These are phyloP conservation scores for Crataegus laevigata DNA, from an alignment of 306 rosid species.

Conservation along the genomic window DNA sequence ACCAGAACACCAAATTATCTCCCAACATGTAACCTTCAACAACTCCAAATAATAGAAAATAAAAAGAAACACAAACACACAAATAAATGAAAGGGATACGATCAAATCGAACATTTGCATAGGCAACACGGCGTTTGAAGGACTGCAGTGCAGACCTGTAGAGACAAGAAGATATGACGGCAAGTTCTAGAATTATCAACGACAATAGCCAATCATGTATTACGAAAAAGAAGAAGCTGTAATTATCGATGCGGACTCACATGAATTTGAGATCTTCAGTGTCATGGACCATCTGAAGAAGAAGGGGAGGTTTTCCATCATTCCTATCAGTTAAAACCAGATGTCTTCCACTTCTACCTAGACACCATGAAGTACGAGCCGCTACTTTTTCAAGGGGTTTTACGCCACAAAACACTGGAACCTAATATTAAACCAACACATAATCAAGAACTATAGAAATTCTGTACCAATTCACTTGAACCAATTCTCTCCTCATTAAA, in stretches of 20 bases:
- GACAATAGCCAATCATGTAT: not conserved
- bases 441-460: constrained; percentile 4
- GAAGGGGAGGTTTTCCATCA: constrained; percentile 72
- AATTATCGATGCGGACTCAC: constrained; percentile 28
- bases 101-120: constrained; percentile 65
- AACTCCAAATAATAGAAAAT: not conserved
- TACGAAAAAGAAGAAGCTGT: not conserved
- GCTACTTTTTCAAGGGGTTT: constrained; percentile 58
- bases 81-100: constrained; percentile 51
- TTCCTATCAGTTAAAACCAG: constrained; percentile 57
- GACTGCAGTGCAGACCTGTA: constrained; percentile 79
- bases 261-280: constrained; percentile 60
- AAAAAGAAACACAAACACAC: not conserved
- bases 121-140: constrained; percentile 67
- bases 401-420: constrained; percentile 71
- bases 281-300: constrained; percentile 71
- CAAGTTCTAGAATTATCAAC: constrained; percentile 9
- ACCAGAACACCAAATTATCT: not conserved
- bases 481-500: not conserved
- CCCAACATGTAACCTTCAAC: not conserved
- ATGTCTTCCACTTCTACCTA: constrained; percentile 76
- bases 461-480: not conserved
- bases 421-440: constrained; percentile 30
- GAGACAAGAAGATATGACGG: constrained; percentile 14
- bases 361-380: constrained; percentile 38